These are phyloP conservation scores for Picea mariana DNA, from an alignment of 83 land plant genomes.

Conservation along the genomic window DNA sequence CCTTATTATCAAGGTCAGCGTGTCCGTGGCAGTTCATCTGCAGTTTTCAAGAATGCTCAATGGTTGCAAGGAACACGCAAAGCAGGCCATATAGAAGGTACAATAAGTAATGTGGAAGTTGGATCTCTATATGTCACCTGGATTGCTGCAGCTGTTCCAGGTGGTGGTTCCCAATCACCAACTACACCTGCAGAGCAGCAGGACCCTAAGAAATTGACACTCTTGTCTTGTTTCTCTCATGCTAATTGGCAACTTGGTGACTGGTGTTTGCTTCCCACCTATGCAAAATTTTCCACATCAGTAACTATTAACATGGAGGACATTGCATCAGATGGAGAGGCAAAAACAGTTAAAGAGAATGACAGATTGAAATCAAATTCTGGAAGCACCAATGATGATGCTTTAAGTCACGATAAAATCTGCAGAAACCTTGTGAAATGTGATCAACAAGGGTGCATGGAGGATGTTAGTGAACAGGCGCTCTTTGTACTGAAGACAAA, in stretches of 20 bases:
- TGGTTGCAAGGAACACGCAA: slow-evolving; percentile 85
- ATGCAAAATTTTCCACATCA: not conserved
- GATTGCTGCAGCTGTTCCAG: slow-evolving; percentile 51
- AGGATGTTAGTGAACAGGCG: slow-evolving; percentile 30
- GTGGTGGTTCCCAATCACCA: slow-evolving; percentile 12
- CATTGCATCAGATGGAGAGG: slow-evolving; percentile 17
- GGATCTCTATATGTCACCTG: slow-evolving; percentile 73
- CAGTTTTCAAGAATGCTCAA: slow-evolving; percentile 39
- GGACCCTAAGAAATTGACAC: slow-evolving; percentile 57
- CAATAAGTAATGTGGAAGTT: slow-evolving; percentile 67
- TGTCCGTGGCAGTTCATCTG: slow-evolving; percentile 43
- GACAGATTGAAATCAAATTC: slow-evolving; percentile 12
- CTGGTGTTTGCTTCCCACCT: slow-evolving; percentile 53
- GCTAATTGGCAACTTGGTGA: slow-evolving; percentile 93
- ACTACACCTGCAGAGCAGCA: slow-evolving; percentile 63
- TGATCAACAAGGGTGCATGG: slow-evolving; percentile 25
- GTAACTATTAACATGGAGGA: slow-evolving; percentile 1
- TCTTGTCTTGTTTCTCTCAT: slow-evolving; percentile 71
- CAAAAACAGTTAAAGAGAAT: slow-evolving; percentile 15
- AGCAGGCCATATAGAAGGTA: slow-evolving; percentile 55
- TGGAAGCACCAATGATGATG: slow-evolving; percentile 3
- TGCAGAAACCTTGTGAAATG: slow-evolving; percentile 16
- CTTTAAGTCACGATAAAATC: not conserved
- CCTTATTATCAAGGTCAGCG: slow-evolving; percentile 86
- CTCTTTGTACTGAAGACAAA: slow-evolving; percentile 61